Conservation (phyloP, 2,329 filamentous ascomycete genomes). For the Colletotrichum limetticola region DNA sequence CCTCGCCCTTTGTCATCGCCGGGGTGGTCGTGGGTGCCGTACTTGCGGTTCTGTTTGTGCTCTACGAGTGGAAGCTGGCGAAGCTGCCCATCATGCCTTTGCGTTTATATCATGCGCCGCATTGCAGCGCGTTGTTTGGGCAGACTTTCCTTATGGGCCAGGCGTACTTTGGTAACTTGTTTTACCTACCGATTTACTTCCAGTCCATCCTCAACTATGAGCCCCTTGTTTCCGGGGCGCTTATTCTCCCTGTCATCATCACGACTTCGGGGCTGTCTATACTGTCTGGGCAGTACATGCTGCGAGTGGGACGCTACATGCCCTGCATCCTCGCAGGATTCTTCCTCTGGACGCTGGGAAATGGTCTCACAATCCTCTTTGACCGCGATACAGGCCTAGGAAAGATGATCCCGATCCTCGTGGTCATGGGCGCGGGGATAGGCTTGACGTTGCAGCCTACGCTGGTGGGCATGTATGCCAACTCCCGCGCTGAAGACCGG, state of each 20-base stretch:
- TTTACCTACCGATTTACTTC: conserved; percentile 45
- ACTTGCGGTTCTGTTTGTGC: conserved; percentile 38
- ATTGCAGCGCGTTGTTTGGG: conserved; percentile 36
- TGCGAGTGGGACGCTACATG: conserved; percentile 43
- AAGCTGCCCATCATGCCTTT: conserved; percentile 43
- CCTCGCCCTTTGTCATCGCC: conserved; percentile 40
- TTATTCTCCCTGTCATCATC: conserved; percentile 44
- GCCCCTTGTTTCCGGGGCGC: conserved; percentile 42
- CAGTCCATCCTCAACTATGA: conserved; percentile 44
- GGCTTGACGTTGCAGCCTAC: conserved; percentile 51
- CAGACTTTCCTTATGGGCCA: conserved; percentile 43
- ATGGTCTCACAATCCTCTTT: conserved; percentile 44
- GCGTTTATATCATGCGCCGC: conserved; percentile 38
- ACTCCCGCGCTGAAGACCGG: conserved; percentile 46
- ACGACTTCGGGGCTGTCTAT: conserved; percentile 43
- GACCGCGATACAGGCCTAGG: conserved; percentile 39
- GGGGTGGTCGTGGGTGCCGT: conserved; percentile 38
- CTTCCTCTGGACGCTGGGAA: conserved; percentile 47
- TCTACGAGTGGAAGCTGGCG: conserved; percentile 43
- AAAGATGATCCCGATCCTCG: conserved; percentile 43
- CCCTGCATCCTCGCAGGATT: conserved; percentile 45
- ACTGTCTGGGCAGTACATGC: conserved; percentile 45
- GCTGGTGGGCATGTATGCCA: conserved; percentile 50
- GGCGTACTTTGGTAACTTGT: conserved; percentile 44
- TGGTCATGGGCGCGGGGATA: conserved; percentile 47